These are phyloP conservation scores for Dactylellina parvicollis DNA, from an alignment of 2,329 filamentous ascomycete genomes.

Conservation along the genomic window DNA sequence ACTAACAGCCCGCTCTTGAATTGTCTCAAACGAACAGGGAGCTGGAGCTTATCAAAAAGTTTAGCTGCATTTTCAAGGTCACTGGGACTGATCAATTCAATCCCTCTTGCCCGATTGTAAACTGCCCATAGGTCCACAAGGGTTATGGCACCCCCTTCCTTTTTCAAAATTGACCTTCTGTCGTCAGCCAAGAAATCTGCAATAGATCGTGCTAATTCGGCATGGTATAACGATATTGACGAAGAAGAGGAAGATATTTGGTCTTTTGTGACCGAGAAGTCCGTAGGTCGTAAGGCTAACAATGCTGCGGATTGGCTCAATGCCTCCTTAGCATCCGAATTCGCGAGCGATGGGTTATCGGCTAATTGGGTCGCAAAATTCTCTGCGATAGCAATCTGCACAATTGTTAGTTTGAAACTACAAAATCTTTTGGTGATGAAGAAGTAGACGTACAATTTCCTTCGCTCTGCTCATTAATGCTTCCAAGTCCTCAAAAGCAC, in stretches of 20 bases:
- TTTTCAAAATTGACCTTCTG: slow-evolving; percentile 77
- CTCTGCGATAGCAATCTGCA: slow-evolving; percentile 47
- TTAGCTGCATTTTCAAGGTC: slow-evolving; percentile 91
- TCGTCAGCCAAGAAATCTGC: slow-evolving; percentile 92
- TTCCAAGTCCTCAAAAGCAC: slow-evolving; percentile 93
- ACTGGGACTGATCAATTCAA: slow-evolving; percentile 88
- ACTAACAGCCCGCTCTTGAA: slow-evolving; percentile 96
- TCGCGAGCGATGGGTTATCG: slow-evolving; percentile 61
- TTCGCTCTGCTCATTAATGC: slow-evolving; percentile 97
- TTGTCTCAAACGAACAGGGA: slow-evolving; percentile 84
- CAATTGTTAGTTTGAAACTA: not conserved
- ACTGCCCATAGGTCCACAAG: slow-evolving; percentile 92
- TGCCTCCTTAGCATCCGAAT: slow-evolving; percentile 76
- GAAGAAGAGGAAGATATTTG: slow-evolving; percentile 55
- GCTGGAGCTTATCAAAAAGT: slow-evolving; percentile 84
- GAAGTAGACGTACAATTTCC: slow-evolving; percentile 72
- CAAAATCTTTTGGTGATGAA: not conserved
- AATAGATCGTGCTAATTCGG: slow-evolving; percentile 82
- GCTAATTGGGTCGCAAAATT: slow-evolving; percentile 47
- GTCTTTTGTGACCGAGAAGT: slow-evolving; percentile 56
- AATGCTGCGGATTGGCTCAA: slow-evolving; percentile 84
- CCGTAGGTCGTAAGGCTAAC: slow-evolving; percentile 62
- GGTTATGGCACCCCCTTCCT: slow-evolving; percentile 86
- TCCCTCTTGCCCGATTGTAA: slow-evolving; percentile 91
- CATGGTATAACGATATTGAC: slow-evolving; percentile 77